These are phyloP conservation scores for Scheffersomyces illinoinensis DNA, from an alignment of 1,139 yeast genomes.

Conservation along the genomic window DNA sequence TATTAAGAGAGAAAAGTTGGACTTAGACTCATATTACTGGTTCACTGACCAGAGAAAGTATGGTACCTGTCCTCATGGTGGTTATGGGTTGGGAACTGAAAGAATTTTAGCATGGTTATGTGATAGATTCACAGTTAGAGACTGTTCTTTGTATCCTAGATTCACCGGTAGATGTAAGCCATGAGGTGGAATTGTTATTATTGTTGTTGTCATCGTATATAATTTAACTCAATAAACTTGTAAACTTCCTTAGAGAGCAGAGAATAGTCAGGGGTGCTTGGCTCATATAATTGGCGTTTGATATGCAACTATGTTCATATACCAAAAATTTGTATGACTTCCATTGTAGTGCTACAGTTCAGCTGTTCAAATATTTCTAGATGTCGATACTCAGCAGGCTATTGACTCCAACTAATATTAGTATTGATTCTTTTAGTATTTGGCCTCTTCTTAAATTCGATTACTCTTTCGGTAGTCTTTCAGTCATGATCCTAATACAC, in stretches of 20 bases:
- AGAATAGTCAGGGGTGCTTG: not conserved
- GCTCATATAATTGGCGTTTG: not conserved
- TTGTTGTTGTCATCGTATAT: constrained; percentile 1
- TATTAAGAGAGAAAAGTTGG: constrained; percentile 87
- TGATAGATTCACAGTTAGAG: constrained; percentile 96
- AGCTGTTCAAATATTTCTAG: too few relatives aligned
- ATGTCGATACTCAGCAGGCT: too few relatives aligned
- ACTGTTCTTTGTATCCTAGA: constrained; percentile 96
- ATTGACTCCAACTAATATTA: too few relatives aligned
- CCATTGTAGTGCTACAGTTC: not conserved
- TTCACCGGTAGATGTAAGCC: constrained; percentile 98
- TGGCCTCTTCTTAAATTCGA: too few relatives aligned
- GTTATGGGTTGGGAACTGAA: constrained; percentile 98
- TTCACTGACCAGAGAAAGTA: constrained; percentile 93
- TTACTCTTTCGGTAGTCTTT: too few relatives aligned
- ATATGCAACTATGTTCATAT: not conserved
- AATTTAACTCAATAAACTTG: not conserved
- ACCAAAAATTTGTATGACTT: not conserved
- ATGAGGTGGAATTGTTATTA: constrained; percentile 26
- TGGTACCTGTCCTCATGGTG: constrained; percentile 99
- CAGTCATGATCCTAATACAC: too few relatives aligned
- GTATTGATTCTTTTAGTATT: too few relatives aligned
- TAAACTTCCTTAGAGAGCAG: not conserved
- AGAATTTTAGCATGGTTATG: constrained; percentile 98
- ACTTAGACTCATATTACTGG: constrained; percentile 86